Evolutionary conservation across 2,329 filamentous ascomycete species (phyloP).

Genomic region (Nemania sp.): DNA sequence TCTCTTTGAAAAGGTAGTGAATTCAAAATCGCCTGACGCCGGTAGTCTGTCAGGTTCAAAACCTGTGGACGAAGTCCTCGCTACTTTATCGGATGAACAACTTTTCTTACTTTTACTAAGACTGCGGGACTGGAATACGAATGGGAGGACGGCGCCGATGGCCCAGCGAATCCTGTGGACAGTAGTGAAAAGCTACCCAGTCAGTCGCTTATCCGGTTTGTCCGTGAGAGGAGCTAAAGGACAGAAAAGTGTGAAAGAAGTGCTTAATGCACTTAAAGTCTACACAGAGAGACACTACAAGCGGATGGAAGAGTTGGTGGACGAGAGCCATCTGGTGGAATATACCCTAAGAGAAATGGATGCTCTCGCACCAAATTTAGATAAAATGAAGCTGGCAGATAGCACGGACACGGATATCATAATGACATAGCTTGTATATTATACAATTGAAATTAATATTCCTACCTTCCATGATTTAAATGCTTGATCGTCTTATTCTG

Average conservation of each 20-base stretch:
- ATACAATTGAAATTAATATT: neutral
- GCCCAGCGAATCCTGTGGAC: slow-evolving; percentile 84
- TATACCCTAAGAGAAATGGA: slow-evolving; percentile 96
- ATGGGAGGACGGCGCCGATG: slow-evolving; percentile 80
- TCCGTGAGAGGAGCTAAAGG: slow-evolving; percentile 61
- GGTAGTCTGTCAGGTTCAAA: slow-evolving; percentile 66
- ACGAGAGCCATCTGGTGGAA: slow-evolving; percentile 92
- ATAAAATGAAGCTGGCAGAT: slow-evolving; percentile 43
- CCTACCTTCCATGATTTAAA: neutral
- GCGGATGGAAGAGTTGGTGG: slow-evolving; percentile 83
- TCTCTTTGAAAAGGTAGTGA: slow-evolving; percentile 80
- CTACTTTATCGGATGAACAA: slow-evolving; percentile 79
- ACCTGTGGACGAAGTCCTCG: slow-evolving; percentile 82
- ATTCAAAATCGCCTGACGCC: slow-evolving; percentile 60
- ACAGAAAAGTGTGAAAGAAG: slow-evolving; percentile 74
- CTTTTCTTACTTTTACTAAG: slow-evolving; percentile 80
- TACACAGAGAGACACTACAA: slow-evolving; percentile 95
- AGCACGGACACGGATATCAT: slow-evolving; percentile 47
- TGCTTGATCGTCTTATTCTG: neutral
- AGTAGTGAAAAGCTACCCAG: slow-evolving; percentile 79
- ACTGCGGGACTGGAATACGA: slow-evolving; percentile 96
- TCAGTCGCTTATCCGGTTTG: slow-evolving; percentile 72
- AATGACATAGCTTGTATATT: slow-evolving; percentile 39
- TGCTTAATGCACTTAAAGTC: slow-evolving; percentile 81
- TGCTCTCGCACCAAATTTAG: slow-evolving; percentile 57